Percentiles rank a stretch among this genome's conserved stretches.
These are phyloP conservation scores for Cupressus sempervirens DNA, from an alignment of 75 land plant genomes.

Conservation along the genomic window DNA sequence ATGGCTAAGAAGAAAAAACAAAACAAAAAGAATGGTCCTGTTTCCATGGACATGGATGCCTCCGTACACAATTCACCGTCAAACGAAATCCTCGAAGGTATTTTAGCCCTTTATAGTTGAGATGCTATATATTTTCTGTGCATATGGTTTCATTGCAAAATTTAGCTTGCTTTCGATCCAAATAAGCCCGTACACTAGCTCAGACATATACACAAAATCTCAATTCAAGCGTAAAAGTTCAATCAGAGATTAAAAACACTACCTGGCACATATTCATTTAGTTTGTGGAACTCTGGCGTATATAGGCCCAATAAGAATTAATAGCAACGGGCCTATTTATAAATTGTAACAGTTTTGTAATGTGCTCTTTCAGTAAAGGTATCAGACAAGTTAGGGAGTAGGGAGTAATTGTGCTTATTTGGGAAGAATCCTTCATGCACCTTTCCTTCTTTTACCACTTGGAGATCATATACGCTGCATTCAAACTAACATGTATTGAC, in stretches of 20 bases:
- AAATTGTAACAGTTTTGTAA: background rate
- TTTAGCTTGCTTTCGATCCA: background rate
- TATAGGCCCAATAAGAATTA: background rate
- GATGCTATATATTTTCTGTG: background rate
- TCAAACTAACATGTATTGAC: background rate
- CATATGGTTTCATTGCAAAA: background rate
- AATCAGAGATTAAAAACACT: background rate
- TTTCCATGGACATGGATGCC: background rate
- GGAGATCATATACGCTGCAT: background rate
- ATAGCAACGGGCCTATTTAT: background rate
- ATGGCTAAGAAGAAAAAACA: conserved; percentile 2
- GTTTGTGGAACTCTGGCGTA: background rate
- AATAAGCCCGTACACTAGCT: background rate
- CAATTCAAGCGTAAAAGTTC: background rate
- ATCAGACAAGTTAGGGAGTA: no score
- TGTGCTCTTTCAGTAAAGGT: background rate
- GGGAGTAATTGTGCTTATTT: background rate
- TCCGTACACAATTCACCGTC: background rate
- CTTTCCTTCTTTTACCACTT: background rate
- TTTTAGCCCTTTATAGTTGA: background rate
- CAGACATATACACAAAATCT: background rate
- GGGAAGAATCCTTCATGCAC: background rate
- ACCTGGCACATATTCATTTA: background rate
- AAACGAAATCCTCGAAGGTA: background rate
- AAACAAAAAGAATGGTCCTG: background rate